Evolutionary conservation across 306 rosid genomes (phyloP), one percentile per base, ranked within the genome.

Genomic region (Ormosia semicastrata): DNA sequence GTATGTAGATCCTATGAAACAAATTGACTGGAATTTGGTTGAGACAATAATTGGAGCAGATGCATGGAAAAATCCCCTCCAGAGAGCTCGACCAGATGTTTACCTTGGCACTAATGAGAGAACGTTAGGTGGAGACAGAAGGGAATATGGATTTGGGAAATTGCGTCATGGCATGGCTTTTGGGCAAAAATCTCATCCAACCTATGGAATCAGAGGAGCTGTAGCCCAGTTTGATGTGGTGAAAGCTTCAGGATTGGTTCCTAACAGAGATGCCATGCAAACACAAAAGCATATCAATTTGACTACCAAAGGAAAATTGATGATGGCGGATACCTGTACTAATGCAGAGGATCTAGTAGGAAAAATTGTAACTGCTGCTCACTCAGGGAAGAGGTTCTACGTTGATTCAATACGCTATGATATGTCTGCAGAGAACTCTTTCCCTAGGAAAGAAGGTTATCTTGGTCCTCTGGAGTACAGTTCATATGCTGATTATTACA

Each of bases 71-170:
- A 95, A 95, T 93, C 99, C 99, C 80, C 99, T 95, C 89, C 99
- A 95, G 82, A 90, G 88, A 78, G 98, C 99, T 91, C 94, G 99
- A 74, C 99, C 99, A 66, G 99, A 95, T 90, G 98, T 95, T 84
- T 95, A 91, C 89, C 99, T 95, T 83, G 99, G 99, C 81, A 95
- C 99, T 76, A 95, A 92, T 73, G 99, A 95, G 88, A 96, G 99
- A 82, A 92, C 98, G 29, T 86, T 95, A 84, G 99, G 99, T 66
- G 99, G 99, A 34, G 99, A 95, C 54, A 92, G 97, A 91, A 92
- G 98, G 87, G 99, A 95, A 75, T 93, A 95, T 82, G 99, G 99
- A 57, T 95, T 93, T 67, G 94, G 92, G 50, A 95, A 95, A 83
- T 78, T 93, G 88, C 99, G 98, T 78, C 92, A 93, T 86, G 99